phyloP scores from a whole-genome alignment of 257 asterid species.

The Solanum gandarillasii region DNA sequence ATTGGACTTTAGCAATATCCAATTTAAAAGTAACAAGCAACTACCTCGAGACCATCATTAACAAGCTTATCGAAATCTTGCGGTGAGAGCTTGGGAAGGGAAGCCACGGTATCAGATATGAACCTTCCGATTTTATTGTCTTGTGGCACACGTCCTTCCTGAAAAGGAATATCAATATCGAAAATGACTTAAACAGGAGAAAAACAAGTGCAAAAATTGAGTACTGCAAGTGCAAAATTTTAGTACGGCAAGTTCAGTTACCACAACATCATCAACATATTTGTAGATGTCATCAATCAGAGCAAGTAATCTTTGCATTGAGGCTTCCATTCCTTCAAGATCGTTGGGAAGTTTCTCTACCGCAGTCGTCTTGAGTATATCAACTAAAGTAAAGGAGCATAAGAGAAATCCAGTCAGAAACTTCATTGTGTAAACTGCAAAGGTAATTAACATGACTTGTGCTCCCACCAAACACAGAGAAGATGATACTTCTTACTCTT shows the following conservation, averaged over 20 bases:
- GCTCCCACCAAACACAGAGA: not conserved
- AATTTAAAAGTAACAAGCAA: not conserved
- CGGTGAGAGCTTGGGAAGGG: conserved; percentile 63
- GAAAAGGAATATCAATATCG: not conserved
- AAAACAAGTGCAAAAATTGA: not conserved
- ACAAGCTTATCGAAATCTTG: conserved; percentile 28
- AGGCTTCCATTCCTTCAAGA: conserved; percentile 92
- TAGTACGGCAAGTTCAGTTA: conserved; percentile 7
- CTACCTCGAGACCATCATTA: conserved; percentile 70
- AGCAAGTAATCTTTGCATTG: conserved; percentile 85
- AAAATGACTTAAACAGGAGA: not conserved
- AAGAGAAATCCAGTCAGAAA: not conserved
- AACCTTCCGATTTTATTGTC: conserved; percentile 67
- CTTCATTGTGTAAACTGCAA: not conserved
- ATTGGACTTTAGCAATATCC: not conserved
- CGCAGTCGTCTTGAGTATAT: conserved; percentile 62
- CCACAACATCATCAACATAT: conserved; percentile 95
- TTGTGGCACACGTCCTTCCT: conserved; percentile 74
- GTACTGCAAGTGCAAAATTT: not conserved
- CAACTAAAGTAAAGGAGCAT: conserved; percentile 37
- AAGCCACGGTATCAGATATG: conserved; percentile 52
- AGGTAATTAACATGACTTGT: not conserved
- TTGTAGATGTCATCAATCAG: conserved; percentile 69
- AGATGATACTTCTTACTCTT: not conserved
- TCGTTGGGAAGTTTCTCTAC: conserved; percentile 89